Percentiles rank a stretch among this genome's conserved stretches.
These are phyloP conservation scores for Irpex sp. DNA, from an alignment of 1,284 basidiomycete species.

Conservation along the genomic window DNA sequence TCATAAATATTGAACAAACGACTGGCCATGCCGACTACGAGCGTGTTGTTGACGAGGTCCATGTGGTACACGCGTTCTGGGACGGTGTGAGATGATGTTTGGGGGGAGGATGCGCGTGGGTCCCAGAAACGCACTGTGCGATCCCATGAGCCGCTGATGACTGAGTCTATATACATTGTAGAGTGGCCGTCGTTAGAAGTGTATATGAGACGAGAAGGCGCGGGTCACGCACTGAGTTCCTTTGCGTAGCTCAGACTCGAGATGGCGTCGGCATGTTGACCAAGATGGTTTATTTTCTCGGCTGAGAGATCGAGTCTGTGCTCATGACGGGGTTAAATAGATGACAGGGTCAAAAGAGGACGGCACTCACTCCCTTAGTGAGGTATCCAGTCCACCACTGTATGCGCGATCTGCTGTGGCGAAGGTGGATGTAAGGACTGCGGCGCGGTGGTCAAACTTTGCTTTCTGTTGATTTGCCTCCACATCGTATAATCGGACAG, in stretches of 20 bases:
- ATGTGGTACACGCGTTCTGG: constrained; percentile 84
- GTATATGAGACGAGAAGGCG: neutral
- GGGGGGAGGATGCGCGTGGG: constrained; percentile 52
- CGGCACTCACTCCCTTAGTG: constrained; percentile 58
- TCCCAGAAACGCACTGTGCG: constrained; percentile 86
- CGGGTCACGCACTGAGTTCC: constrained; percentile 43
- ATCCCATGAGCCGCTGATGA: constrained; percentile 91
- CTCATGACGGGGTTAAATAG: constrained; percentile 2
- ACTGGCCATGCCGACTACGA: constrained; percentile 89
- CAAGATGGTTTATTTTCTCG: constrained; percentile 58
- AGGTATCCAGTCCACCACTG: constrained; percentile 72
- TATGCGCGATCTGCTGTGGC: constrained; percentile 59
- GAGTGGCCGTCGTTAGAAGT: neutral
- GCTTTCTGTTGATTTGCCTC: constrained; percentile 58
- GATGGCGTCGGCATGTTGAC: constrained; percentile 62
- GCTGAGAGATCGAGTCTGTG: constrained; percentile 55
- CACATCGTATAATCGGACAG: constrained; percentile 69
- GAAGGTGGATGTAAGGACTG: constrained; percentile 64
- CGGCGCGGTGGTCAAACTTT: constrained; percentile 75
- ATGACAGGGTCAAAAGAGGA: neutral
- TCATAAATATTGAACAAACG: constrained; percentile 87
- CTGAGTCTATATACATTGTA: constrained; percentile 41
- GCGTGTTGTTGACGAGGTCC: constrained; percentile 64
- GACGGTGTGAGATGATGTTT: constrained; percentile 60
- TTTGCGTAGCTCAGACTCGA: constrained; percentile 56